Base-by-base conservation (phyloP, 106 monocot species). In the Allium fistulosum region DNA sequence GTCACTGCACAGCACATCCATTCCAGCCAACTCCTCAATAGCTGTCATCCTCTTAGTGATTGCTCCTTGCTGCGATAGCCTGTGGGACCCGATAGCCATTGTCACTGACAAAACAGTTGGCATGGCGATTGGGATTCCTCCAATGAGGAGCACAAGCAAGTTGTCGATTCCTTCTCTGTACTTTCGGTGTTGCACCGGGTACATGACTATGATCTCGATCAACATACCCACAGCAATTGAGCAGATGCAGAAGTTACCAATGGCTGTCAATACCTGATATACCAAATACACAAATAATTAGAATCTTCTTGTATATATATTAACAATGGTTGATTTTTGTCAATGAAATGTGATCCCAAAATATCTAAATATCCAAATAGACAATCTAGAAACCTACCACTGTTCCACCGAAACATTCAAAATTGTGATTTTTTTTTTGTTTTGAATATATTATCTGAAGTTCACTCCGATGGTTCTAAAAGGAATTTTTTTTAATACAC, bases 201-300 rank as follows among this genome's bases (percentile, higher is more conserved):
- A 55, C 53, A 55, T 55, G 53, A 55, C 53, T 11, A 55, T 55
- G 53, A 55, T 55, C 53, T 55, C 53, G 15, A 55, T 8, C 53
- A 55, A 55, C 53, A 55, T 55, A 12, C 53, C 53, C 53, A 8
- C 53, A 15, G 53, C 53, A 55, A 55, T 55, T 11, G 53, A 55
- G 53, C 53, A 55, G 11, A 55, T 55, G 7, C 53, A 55, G 15
- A 55, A 55, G 53, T 55, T 55, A 55, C 53, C 53, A 6, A 55
- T 55, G 15, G 53, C 87, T 14, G 80, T 78, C 62, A 88, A 80
- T 75, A 55, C 53, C 53, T 55, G 5, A 5, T 2, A 37, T 5
- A 5, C 53, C 11, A 55, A 6, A 55, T 52, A 83, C 87, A 46
- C 77, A 83, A 59, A 78, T 82, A 17, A 82, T 37, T 37, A 72